These are phyloP conservation scores for Phialophora macrospora DNA, from an alignment of 2,329 filamentous ascomycete species.

Conservation along the genomic window DNA sequence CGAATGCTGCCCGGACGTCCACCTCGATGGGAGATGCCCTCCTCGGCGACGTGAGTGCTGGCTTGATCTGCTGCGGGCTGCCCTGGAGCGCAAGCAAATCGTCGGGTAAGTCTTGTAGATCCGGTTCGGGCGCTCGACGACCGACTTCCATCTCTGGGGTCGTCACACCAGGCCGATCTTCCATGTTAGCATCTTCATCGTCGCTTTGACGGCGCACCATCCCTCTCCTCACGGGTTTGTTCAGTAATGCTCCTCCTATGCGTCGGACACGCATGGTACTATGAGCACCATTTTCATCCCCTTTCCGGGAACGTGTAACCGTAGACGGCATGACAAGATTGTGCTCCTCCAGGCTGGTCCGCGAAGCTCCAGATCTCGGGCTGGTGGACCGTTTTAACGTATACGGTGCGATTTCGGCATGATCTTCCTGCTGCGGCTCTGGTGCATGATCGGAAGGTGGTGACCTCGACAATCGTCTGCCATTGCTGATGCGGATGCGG, in stretches of 20 bases:
- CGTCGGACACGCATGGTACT: conserved; percentile 79
- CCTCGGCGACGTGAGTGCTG: conserved; percentile 28
- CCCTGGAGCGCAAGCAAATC: conserved; percentile 33
- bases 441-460: conserved; percentile 47
- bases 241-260: conserved; percentile 76
- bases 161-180: conserved; percentile 32
- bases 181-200: conserved; percentile 59
- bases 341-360: conserved; percentile 41
- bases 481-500: conserved; percentile 50
- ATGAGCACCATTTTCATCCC: conserved; percentile 69
- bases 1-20: conserved; percentile 32
- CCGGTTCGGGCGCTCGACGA: conserved; percentile 41
- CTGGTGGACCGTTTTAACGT: conserved; percentile 42
- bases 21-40: conserved; percentile 24
- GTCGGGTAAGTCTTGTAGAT: conserved; percentile 41
- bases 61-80: conserved; percentile 39
- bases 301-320: conserved; percentile 51
- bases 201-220: conserved; percentile 66
- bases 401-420: conserved; percentile 30
- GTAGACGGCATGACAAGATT: conserved; percentile 45
- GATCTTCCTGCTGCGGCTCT: conserved; percentile 4
- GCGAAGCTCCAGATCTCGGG: conserved; percentile 41
- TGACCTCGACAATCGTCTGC: conserved; percentile 49
- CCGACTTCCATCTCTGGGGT: conserved; percentile 40
- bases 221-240: conserved; percentile 77